Conservation (phyloP, 2,329 filamentous ascomycete species). For the Trichophyton mentagrophytes region DNA sequence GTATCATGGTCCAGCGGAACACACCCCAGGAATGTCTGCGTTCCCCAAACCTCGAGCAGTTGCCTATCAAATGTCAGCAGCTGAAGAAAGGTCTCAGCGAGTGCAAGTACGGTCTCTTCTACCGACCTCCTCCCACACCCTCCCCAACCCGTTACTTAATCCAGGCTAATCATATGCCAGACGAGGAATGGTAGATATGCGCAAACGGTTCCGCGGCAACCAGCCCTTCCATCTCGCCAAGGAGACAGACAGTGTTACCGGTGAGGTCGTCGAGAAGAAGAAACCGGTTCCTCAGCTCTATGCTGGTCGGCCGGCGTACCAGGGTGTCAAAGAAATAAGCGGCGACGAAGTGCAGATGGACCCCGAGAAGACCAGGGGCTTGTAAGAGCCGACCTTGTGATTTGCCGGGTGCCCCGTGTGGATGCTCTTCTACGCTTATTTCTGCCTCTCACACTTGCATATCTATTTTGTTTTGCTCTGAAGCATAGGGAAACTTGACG, state of each 20-base stretch:
- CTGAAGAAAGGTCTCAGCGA: conserved; percentile 86
- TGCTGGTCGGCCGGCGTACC: conserved; percentile 61
- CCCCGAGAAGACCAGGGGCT: conserved; percentile 36
- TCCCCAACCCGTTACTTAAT: neutral
- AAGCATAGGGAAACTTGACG: neutral
- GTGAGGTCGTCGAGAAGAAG: conserved; percentile 16
- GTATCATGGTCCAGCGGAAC: conserved; percentile 85
- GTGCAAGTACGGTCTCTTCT: conserved; percentile 50
- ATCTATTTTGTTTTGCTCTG: neutral
- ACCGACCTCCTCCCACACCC: neutral
- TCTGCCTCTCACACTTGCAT: neutral
- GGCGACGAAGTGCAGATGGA: conserved; percentile 50
- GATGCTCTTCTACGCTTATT: neutral
- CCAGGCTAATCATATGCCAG: conserved; percentile 15
- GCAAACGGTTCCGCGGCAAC: conserved; percentile 93
- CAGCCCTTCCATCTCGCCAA: conserved; percentile 62
- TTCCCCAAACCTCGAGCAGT: conserved; percentile 62
- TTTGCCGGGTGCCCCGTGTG: neutral
- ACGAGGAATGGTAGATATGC: conserved; percentile 94
- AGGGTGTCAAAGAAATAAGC: conserved; percentile 51
- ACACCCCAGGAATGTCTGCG: conserved; percentile 78
- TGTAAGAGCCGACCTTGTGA: conserved; percentile 11
- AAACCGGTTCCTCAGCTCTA: conserved; percentile 56
- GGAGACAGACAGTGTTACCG: conserved; percentile 39
- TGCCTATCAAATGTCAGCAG: conserved; percentile 82